Conservation (phyloP, 2,329 filamentous ascomycete species). For the Apiospora arundinis region DNA sequence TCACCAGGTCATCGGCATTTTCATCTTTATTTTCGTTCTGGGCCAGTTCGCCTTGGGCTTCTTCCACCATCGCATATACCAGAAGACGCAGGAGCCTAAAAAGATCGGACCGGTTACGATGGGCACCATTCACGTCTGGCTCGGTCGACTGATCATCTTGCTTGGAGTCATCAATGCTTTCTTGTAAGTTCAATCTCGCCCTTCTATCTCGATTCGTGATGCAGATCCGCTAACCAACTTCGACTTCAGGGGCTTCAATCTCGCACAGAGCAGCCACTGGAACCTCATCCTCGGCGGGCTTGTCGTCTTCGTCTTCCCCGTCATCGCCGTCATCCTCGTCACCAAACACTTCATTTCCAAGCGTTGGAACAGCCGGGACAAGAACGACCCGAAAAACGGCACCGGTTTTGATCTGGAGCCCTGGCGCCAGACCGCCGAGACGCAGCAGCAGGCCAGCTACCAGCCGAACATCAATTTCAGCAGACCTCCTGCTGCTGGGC, state of each 20-base stretch:
- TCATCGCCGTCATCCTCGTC: slow-evolving; percentile 45
- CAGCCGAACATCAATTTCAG: background rate
- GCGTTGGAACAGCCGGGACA: slow-evolving; percentile 34
- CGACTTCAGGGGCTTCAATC: slow-evolving; percentile 57
- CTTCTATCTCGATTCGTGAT: background rate
- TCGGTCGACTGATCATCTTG: slow-evolving; percentile 60
- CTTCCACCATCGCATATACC: slow-evolving; percentile 61
- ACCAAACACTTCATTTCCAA: slow-evolving; percentile 43
- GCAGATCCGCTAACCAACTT: slow-evolving; percentile 23
- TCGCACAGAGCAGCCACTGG: slow-evolving; percentile 57
- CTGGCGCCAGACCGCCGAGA: slow-evolving; percentile 24
- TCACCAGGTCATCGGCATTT: slow-evolving; percentile 65
- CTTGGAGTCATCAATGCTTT: slow-evolving; percentile 63
- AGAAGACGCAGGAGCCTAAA: slow-evolving; percentile 55
- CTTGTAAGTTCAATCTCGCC: slow-evolving; percentile 49
- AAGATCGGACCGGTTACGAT: slow-evolving; percentile 40
- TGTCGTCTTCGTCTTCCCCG: slow-evolving; percentile 51
- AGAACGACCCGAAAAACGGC: slow-evolving; percentile 32
- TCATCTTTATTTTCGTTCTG: slow-evolving; percentile 59
- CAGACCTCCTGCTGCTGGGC: background rate
- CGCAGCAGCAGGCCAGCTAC: slow-evolving; percentile 19
- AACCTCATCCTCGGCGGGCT: slow-evolving; percentile 56
- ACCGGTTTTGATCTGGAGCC: slow-evolving; percentile 38
- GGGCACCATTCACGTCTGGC: slow-evolving; percentile 61
- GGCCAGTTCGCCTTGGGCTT: slow-evolving; percentile 61